A percentile compares a stretch with the other conserved stretches of the same genome.
These are phyloP conservation scores for Aspergillus incahuasiensis DNA, from an alignment of 495 filamentous ascomycete species.

Conservation along the genomic window DNA sequence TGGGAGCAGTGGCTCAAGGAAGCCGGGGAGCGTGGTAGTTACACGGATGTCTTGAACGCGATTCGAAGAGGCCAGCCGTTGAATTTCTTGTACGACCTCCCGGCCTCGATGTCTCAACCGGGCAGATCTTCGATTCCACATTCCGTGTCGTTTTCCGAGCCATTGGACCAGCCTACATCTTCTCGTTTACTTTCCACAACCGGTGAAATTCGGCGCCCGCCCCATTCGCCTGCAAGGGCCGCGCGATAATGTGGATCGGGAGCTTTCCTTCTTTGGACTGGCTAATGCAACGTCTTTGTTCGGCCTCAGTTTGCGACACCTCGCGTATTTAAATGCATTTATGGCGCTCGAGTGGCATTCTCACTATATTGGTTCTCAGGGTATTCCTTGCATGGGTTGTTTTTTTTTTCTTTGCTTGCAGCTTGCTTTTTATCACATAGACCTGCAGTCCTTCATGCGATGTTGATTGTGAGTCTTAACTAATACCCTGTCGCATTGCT, in stretches of 20 bases:
- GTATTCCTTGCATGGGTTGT: neutral
- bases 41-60: slow-evolving; percentile 38
- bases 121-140: slow-evolving; percentile 16
- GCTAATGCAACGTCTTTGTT: neutral
- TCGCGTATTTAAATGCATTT: slow-evolving; percentile 15
- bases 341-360: slow-evolving; percentile 13
- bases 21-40: slow-evolving; percentile 58
- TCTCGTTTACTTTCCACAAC: slow-evolving; percentile 15
- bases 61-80: slow-evolving; percentile 39
- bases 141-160: slow-evolving; percentile 17
- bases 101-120: slow-evolving; percentile 19
- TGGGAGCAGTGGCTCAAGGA: slow-evolving; percentile 88
- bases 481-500: slow-evolving; percentile 10
- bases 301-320: neutral
- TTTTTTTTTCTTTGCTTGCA: slow-evolving; percentile 7
- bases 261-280: slow-evolving; percentile 1
- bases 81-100: slow-evolving; percentile 25
- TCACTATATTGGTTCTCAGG: neutral
- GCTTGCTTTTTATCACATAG: slow-evolving; percentile 1
- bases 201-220: slow-evolving; percentile 18
- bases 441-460: neutral
- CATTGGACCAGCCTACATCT: slow-evolving; percentile 18
- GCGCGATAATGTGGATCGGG: slow-evolving; percentile 15
- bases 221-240: slow-evolving; percentile 20
- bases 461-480: neutral